Percentiles rank a stretch among this genome's conserved stretches.
phyloP scores from a whole-genome alignment of 176 grass and related monocot genomes.

The Raddia distichophylla region DNA sequence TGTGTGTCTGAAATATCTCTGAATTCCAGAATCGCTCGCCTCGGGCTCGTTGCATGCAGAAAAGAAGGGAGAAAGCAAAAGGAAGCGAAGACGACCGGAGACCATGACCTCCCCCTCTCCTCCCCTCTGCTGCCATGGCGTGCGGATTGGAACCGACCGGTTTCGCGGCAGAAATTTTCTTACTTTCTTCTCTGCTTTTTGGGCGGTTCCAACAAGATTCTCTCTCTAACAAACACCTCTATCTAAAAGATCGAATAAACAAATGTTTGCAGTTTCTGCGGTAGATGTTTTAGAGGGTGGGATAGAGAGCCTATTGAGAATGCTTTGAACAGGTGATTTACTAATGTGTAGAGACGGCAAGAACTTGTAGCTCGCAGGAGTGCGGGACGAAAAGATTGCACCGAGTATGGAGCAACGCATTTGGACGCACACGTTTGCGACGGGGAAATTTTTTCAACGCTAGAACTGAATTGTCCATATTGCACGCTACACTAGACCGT shows the following conservation, averaged over 20 bases:
- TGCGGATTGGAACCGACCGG: neutral
- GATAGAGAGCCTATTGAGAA: no score
- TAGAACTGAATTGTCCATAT: no score
- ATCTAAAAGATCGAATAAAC: no score
- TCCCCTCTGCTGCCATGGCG: neutral
- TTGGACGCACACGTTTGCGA: neutral
- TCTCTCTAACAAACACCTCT: no score
- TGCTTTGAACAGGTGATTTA: no score
- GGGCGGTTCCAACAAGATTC: no score
- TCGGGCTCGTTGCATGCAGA: slow-evolving; percentile 25
- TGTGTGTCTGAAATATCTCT: neutral
- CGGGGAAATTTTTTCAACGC: no score
- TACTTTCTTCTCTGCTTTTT: neutral
- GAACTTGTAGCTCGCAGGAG: neutral
- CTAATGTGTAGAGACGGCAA: neutral
- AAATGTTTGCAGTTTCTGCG: no score
- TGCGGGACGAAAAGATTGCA: neutral
- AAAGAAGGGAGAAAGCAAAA: slow-evolving; percentile 37
- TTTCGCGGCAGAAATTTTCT: neutral
- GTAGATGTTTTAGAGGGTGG: no score
- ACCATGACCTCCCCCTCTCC: neutral
- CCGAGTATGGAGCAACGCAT: neutral
- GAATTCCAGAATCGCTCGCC: neutral
- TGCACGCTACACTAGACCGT: no score
- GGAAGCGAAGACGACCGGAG: slow-evolving; percentile 9